These are phyloP conservation scores for Cochlearia excelsa DNA, from an alignment of 345 rosid genomes.

Conservation along the genomic window DNA sequence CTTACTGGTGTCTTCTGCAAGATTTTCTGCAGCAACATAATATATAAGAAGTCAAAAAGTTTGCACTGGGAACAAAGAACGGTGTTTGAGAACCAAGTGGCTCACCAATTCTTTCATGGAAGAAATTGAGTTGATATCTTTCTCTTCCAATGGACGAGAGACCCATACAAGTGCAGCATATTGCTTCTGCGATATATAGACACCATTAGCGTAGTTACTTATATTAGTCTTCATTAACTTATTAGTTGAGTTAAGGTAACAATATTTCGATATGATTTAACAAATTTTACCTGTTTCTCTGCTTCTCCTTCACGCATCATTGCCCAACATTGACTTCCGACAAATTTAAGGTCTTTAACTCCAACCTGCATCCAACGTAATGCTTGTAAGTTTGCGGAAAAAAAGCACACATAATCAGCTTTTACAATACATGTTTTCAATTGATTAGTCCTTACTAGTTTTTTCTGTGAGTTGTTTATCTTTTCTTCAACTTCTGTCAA, in stretches of 20 bases:
- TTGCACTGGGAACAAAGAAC: conserved; percentile 12
- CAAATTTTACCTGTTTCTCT: conserved; percentile 69
- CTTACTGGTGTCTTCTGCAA: conserved; percentile 86
- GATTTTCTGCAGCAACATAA: conserved; percentile 48
- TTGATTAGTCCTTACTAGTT: conserved; percentile 51
- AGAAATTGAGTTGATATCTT: conserved; percentile 53
- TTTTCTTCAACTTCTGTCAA: conserved; percentile 62
- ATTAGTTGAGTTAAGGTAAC: not conserved
- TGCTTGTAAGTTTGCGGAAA: conserved; percentile 19
- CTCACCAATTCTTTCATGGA: conserved; percentile 66
- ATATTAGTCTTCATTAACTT: not conserved
- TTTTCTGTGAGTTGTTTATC: conserved; percentile 58
- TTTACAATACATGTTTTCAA: not conserved
- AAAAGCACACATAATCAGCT: not conserved
- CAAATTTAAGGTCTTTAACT: conserved; percentile 60
- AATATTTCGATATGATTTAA: conserved; percentile 7
- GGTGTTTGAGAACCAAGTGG: conserved; percentile 4
- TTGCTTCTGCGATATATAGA: conserved; percentile 61
- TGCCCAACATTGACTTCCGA: conserved; percentile 73
- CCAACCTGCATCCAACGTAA: conserved; percentile 52
- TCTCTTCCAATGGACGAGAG: conserved; percentile 76
- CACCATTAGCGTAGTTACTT: conserved; percentile 3
- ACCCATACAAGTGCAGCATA: conserved; percentile 94
- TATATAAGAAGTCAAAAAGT: conserved; percentile 2
- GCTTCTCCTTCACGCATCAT: conserved; percentile 98